Conservation (phyloP, 1,284 basidiomycete genomes). For the Cutaneotrichosporon sp. region DNA sequence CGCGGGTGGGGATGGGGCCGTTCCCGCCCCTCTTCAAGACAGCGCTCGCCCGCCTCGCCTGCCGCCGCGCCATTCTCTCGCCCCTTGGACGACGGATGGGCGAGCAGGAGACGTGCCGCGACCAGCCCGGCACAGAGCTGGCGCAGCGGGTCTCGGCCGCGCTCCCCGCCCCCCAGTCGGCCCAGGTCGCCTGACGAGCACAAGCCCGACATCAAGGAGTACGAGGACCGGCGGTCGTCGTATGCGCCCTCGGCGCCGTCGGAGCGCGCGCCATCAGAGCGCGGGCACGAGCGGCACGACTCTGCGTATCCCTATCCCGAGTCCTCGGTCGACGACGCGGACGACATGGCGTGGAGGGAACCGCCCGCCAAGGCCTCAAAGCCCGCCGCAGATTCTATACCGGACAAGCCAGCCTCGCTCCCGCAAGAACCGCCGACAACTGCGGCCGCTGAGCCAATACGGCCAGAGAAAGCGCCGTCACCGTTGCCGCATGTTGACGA, state of each 20-base stretch:
- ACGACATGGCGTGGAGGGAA: no score
- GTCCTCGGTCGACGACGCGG: no score
- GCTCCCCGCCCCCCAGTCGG: slow-evolving; percentile 4
- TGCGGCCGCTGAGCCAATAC: not conserved
- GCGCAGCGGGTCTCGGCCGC: slow-evolving; percentile 9
- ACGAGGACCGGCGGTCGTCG: slow-evolving; percentile 7
- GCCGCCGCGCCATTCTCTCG: not conserved
- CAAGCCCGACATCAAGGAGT: slow-evolving; percentile 7
- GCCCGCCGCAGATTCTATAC: not conserved
- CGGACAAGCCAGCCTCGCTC: not conserved
- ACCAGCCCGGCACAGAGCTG: slow-evolving; percentile 7
- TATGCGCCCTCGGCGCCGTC: not conserved
- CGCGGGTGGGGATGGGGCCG: slow-evolving; percentile 20
- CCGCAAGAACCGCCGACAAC: not conserved
- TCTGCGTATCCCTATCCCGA: no score
- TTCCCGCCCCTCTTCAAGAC: slow-evolving; percentile 16
- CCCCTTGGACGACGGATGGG: slow-evolving; percentile 19
- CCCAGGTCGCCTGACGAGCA: slow-evolving; percentile 8
- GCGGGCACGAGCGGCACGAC: slow-evolving; percentile 2
- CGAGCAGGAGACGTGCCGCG: slow-evolving; percentile 11
- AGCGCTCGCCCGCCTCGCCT: slow-evolving; percentile 14
- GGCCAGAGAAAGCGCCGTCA: not conserved
- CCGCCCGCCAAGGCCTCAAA: no score
- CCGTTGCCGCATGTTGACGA: not conserved
- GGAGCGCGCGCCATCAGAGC: no score